Evolutionary conservation across 164 flowering plant genomes (phyloP).

Genomic region (Sextonia rubra): DNA sequence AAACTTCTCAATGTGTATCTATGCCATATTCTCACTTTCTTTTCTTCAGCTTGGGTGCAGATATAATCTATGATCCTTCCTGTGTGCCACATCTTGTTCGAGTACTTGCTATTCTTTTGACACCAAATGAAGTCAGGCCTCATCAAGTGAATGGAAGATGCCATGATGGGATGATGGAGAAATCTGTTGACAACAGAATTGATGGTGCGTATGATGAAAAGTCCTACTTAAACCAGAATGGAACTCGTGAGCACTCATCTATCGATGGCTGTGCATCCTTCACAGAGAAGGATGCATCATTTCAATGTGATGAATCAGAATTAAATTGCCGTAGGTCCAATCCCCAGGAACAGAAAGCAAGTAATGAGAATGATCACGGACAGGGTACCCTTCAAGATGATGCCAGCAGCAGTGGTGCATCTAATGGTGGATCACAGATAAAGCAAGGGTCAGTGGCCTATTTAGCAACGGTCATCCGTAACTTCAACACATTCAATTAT

Average conservation of each 20-base stretch:
- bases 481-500: slow-evolving; percentile 57
- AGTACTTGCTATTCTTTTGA: slow-evolving; percentile 47
- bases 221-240: background rate
- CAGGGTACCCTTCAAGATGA: slow-evolving; percentile 1
- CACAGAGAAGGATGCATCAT: background rate
- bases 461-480: slow-evolving; percentile 82
- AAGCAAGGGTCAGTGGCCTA: slow-evolving; percentile 47
- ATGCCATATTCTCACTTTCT: background rate
- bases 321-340: background rate
- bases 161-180: background rate
- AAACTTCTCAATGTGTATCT: background rate
- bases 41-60: slow-evolving; percentile 79
- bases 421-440: slow-evolving; percentile 2
- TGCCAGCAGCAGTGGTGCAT: background rate
- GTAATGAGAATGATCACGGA: background rate
- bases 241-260: background rate
- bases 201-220: background rate
- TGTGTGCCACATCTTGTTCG: slow-evolving; percentile 81
- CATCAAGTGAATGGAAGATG: background rate
- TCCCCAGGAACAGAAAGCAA: background rate
- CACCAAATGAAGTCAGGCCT: slow-evolving; percentile 14
- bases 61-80: slow-evolving; percentile 77
- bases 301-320: background rate
- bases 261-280: background rate
- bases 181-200: background rate